Evolutionary conservation across 768 basidiomycete species (phyloP).

Genomic region (Rhodotorula kratochvilovae): DNA sequence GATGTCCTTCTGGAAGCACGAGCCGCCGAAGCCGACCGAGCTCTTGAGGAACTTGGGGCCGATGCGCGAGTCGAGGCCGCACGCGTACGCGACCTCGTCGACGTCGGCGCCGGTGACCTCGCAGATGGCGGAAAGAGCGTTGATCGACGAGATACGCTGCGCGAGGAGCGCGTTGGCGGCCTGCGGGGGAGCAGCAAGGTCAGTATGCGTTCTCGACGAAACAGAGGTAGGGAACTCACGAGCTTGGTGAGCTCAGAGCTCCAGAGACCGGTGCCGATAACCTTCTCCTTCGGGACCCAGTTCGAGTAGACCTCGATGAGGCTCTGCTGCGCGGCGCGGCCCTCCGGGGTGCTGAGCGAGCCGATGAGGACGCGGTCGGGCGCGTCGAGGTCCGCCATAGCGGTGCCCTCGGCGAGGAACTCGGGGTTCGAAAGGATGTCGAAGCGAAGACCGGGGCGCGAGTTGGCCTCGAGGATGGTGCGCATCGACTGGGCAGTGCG

Average conservation of each 20-base stretch:
- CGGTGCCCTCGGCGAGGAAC: constrained; percentile 97
- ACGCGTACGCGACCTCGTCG: constrained; percentile 90
- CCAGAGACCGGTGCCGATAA: constrained; percentile 95
- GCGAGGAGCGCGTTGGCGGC: constrained; percentile 99
- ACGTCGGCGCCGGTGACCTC: constrained; percentile 98
- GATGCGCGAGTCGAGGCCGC: constrained; percentile 86
- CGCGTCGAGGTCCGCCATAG: constrained; percentile 75
- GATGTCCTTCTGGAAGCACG: constrained; percentile 99
- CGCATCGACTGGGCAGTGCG: constrained; percentile 99
- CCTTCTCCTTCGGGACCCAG: constrained; percentile 81
- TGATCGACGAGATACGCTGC: constrained; percentile 96
- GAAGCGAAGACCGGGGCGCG: constrained; percentile 80
- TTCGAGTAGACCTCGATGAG: constrained; percentile 81
- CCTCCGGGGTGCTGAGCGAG: constrained; percentile 82
- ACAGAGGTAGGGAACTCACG: constrained; percentile 29
- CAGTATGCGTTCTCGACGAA: background rate
- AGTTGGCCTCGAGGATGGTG: constrained; percentile 97
- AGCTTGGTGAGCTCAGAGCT: constrained; percentile 97
- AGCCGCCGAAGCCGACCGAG: constrained; percentile 93
- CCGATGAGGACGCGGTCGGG: constrained; percentile 98
- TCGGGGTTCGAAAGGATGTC: constrained; percentile 99
- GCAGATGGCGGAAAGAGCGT: constrained; percentile 96
- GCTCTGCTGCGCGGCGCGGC: constrained; percentile 70
- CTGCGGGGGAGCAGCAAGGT: constrained; percentile 10
- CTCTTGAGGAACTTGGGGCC: constrained; percentile 94